Base-by-base conservation (phyloP, 139 green algal species). In the Volvox africanus region DNA sequence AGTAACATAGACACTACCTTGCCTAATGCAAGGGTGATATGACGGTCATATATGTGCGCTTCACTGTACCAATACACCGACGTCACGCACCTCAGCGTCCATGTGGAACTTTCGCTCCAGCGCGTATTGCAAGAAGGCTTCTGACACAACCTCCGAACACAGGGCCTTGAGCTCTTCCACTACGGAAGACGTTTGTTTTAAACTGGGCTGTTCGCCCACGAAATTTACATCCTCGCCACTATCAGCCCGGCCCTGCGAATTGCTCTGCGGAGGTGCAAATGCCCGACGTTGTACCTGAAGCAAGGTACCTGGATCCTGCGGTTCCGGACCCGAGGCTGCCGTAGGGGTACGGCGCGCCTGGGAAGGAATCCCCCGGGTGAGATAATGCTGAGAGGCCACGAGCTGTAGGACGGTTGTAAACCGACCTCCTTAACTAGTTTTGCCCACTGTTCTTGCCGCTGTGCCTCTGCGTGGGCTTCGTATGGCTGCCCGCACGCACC, bases 91-190 rank as follows among this genome's bases (percentile, higher is more conserved):
- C 87, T 91, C 77, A 0, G 61, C 77, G n/a, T 55, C 5, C 0
- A 62, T 62, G 1, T 24, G 9, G 32, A 78, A 91, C 32, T 37
- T 61, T 1, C 61, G 24, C 14, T 69, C 87, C 33, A 91, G 87
- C 0, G 65, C 61, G 35, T 87, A 67, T 35, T n/a, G 24, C 17
- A 91, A 62, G 77, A 91, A 91, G 16, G 11, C 77, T 3, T 73
- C 35, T 14, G 35, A 77, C 0, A 78, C 33, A 12, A 36, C 35
- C 9, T 65, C 87, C 1, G 21, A 50, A 32, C 76, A 91, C 77
- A 91, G 62, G 55, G 26, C 77, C 2, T 18, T 1, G 6, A 91
- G 87, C 77, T 85, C 77, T 20, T 32, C 61, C 17, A 89, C 37
- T 22, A 67, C 85, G 14, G 37, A 44, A 21, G 69, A 20, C 3